A percentile compares a stretch with the other conserved stretches of the same genome.
These are phyloP conservation scores for Eucalyptus curtisii DNA, from an alignment of 345 rosid genomes.

Conservation along the genomic window DNA sequence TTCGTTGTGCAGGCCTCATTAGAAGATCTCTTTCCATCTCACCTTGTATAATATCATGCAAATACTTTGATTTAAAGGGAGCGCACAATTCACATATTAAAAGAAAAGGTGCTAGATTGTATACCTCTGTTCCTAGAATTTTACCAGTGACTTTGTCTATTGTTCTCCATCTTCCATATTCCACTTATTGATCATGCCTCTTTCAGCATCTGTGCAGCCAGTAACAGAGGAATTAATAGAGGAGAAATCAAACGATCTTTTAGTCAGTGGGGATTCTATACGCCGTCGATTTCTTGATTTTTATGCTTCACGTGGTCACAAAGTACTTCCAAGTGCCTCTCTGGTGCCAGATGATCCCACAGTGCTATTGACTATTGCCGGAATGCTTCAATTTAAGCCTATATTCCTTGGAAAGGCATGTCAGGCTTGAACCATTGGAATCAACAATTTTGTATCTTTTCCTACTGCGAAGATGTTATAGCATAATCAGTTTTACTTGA, in stretches of 20 bases:
- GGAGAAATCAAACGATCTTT: conserved; percentile 21
- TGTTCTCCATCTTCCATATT: neutral
- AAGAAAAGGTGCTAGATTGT: conserved; percentile 32
- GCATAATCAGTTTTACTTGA: neutral
- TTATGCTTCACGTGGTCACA: conserved; percentile 87
- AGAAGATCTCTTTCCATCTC: conserved; percentile 14
- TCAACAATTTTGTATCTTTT: neutral
- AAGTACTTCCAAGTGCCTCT: conserved; percentile 78
- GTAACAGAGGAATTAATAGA: conserved; percentile 41
- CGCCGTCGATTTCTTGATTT: conserved; percentile 72
- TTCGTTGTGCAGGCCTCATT: conserved; percentile 29
- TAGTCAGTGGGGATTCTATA: conserved; percentile 68
- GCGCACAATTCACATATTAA: neutral
- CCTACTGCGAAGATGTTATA: neutral
- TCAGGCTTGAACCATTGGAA: neutral
- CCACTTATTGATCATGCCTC: conserved; percentile 7
- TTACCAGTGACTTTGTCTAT: neutral
- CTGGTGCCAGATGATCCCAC: conserved; percentile 97
- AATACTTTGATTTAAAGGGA: conserved; percentile 1
- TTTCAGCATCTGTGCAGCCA: conserved; percentile 61
- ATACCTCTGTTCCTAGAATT: neutral
- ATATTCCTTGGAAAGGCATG: conserved; percentile 87
- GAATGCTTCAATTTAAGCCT: conserved; percentile 98
- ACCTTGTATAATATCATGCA: conserved; percentile 16
- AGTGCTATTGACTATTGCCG: conserved; percentile 88